These are phyloP conservation scores for Fusarium metavorans DNA, from an alignment of 2,329 filamentous ascomycete genomes.

Conservation along the genomic window DNA sequence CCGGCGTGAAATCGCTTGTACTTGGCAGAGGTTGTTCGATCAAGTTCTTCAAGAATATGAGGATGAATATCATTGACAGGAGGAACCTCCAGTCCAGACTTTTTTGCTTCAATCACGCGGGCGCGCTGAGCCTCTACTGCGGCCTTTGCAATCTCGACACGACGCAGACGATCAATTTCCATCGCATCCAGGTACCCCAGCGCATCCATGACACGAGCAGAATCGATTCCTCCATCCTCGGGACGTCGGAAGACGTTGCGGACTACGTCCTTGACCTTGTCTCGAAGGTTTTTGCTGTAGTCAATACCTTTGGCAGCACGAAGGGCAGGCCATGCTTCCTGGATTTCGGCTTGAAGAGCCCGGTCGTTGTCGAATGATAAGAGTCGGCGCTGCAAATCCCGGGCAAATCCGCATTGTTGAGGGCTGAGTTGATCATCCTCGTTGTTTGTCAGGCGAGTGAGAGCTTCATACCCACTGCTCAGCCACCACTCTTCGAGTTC, in stretches of 20 bases:
- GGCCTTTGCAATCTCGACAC: constrained; percentile 40
- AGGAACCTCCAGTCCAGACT: not conserved
- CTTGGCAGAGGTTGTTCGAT: constrained; percentile 44
- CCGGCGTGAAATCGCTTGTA: constrained; percentile 49
- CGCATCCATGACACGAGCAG: constrained; percentile 44
- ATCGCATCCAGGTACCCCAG: constrained; percentile 49
- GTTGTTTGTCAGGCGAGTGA: constrained; percentile 43
- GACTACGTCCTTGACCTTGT: constrained; percentile 41
- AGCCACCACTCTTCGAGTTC: constrained; percentile 53
- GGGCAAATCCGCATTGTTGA: constrained; percentile 50
- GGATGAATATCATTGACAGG: constrained; percentile 21
- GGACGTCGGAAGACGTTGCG: constrained; percentile 44
- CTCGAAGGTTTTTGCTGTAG: constrained; percentile 45
- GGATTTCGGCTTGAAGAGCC: constrained; percentile 32
- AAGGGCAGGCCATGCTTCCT: constrained; percentile 33
- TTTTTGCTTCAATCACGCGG: not conserved
- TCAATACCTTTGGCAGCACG: constrained; percentile 24
- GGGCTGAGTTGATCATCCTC: constrained; percentile 29
- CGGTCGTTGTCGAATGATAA: constrained; percentile 48
- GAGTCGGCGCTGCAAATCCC: constrained; percentile 46
- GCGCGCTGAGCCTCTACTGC: constrained; percentile 19
- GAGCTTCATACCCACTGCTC: constrained; percentile 36
- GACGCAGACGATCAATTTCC: constrained; percentile 48
- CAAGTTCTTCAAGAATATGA: constrained; percentile 46
- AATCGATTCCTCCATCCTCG: constrained; percentile 46